These are phyloP conservation scores for Globisporangium irregulare DNA, from an alignment of 352 stramenopile genomes.

Conservation along the genomic window DNA sequence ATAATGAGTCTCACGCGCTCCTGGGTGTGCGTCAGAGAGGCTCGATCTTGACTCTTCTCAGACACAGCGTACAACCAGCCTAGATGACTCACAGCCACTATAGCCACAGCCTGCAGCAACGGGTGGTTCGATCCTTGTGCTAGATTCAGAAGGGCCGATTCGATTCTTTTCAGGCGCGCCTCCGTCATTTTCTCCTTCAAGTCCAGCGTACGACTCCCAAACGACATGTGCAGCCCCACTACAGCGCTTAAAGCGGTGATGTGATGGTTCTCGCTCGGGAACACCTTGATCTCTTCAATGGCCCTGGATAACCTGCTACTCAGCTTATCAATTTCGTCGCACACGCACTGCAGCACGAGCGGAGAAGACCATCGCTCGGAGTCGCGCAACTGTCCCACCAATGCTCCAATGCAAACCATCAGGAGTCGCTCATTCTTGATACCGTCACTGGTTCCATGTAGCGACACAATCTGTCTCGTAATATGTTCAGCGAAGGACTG, in stretches of 20 bases:
- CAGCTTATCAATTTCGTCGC: constrained; percentile 24
- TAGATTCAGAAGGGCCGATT: constrained; percentile 25
- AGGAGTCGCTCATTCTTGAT: constrained; percentile 16
- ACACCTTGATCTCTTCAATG: constrained; percentile 41
- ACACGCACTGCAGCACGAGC: constrained; percentile 24
- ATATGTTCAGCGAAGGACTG: constrained; percentile 39
- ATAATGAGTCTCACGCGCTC: constrained; percentile 8
- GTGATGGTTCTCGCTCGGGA: constrained; percentile 19
- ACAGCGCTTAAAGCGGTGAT: constrained; percentile 22
- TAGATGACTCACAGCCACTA: constrained; percentile 30
- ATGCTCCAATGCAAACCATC: constrained; percentile 33
- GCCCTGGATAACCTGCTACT: constrained; percentile 24
- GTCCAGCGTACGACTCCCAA: constrained; percentile 27
- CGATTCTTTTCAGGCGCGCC: constrained; percentile 22
- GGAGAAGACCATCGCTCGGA: constrained; percentile 34
- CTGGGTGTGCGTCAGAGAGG: neutral
- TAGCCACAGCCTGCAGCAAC: constrained; percentile 21
- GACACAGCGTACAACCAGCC: constrained; percentile 22
- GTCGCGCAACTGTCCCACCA: constrained; percentile 35
- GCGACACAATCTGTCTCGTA: constrained; percentile 12
- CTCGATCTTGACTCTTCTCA: neutral
- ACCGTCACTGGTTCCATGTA: constrained; percentile 14
- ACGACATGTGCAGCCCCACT: constrained; percentile 33
- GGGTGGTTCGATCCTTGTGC: constrained; percentile 12
- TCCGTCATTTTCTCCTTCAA: constrained; percentile 19